A percentile compares a stretch with the other conserved stretches of the same genome.
These are phyloP conservation scores for Baeospora myosura DNA, from an alignment of 1,284 basidiomycete species.

Conservation along the genomic window DNA sequence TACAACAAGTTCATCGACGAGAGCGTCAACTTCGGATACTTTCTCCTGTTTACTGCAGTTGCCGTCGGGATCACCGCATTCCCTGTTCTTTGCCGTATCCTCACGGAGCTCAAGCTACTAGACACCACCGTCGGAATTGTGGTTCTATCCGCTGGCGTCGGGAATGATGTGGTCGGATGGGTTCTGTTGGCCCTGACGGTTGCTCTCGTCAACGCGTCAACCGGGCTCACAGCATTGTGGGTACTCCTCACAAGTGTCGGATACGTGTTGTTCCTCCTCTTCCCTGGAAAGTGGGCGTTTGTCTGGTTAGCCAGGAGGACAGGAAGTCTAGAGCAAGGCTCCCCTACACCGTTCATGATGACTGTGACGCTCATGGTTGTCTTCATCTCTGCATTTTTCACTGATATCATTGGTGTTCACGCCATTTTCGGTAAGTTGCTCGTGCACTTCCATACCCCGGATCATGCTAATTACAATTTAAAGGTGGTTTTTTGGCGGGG, in stretches of 20 bases:
- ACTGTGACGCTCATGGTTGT: constrained; percentile 71
- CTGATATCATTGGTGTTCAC: constrained; percentile 79
- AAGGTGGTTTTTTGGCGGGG: constrained; percentile 82
- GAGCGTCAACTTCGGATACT: constrained; percentile 70
- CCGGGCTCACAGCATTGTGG: constrained; percentile 74
- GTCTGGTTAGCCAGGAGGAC: constrained; percentile 61
- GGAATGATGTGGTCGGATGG: constrained; percentile 83
- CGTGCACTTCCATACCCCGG: constrained; percentile 6
- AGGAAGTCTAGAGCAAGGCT: constrained; percentile 66
- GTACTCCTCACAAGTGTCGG: constrained; percentile 71
- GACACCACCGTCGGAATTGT: constrained; percentile 87
- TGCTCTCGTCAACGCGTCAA: constrained; percentile 79
- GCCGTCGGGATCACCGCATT: constrained; percentile 89
- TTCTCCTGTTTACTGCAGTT: constrained; percentile 86
- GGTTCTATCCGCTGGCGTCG: constrained; percentile 81
- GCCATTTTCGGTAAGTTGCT: constrained; percentile 48
- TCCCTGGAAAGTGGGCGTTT: constrained; percentile 61
- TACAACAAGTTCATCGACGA: constrained; percentile 72
- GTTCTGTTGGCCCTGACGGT: constrained; percentile 76
- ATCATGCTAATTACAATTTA: constrained; percentile 11
- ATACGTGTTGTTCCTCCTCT: constrained; percentile 67
- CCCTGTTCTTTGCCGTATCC: constrained; percentile 84
- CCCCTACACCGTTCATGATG: constrained; percentile 76
- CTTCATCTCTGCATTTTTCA: constrained; percentile 79
- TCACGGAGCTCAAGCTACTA: constrained; percentile 72